These are phyloP conservation scores for Sclerotinia spermophila DNA, from an alignment of 2,329 filamentous ascomycete species.

Conservation along the genomic window DNA sequence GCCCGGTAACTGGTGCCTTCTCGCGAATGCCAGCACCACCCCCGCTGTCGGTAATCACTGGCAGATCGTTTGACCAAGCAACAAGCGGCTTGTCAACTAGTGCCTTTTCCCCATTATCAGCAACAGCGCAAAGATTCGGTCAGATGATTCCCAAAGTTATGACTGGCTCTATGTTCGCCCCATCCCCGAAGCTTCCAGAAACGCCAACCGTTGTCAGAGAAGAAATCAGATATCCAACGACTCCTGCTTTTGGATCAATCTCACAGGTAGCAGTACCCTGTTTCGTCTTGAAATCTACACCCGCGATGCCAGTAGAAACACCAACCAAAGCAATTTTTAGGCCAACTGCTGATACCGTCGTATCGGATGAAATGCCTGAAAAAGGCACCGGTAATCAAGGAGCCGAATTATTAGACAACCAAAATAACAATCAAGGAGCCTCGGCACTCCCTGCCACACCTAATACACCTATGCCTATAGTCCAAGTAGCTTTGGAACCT, in stretches of 20 bases:
- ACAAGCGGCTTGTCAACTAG: background rate
- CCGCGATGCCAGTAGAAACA: background rate
- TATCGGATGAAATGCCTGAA: background rate
- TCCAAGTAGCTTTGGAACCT: background rate
- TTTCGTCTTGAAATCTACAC: background rate
- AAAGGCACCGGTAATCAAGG: background rate
- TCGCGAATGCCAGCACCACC: background rate
- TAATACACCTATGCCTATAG: background rate
- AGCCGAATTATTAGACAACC: background rate
- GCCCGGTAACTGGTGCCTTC: background rate
- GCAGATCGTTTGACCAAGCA: background rate
- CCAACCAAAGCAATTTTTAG: background rate
- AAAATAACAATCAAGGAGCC: background rate
- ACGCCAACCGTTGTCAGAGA: background rate
- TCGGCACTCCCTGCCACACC: background rate
- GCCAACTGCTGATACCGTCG: background rate
- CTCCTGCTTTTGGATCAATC: background rate
- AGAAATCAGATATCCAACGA: background rate
- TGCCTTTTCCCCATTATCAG: background rate
- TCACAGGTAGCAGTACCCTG: background rate
- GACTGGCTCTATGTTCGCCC: background rate
- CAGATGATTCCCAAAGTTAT: background rate
- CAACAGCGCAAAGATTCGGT: background rate
- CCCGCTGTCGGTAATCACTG: background rate
- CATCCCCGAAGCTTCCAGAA: background rate